A percentile compares a stretch with the other conserved stretches of the same genome.
Conservation (phyloP, 2,329 filamentous ascomycete genomes). For the Fusarium sp. region DNA sequence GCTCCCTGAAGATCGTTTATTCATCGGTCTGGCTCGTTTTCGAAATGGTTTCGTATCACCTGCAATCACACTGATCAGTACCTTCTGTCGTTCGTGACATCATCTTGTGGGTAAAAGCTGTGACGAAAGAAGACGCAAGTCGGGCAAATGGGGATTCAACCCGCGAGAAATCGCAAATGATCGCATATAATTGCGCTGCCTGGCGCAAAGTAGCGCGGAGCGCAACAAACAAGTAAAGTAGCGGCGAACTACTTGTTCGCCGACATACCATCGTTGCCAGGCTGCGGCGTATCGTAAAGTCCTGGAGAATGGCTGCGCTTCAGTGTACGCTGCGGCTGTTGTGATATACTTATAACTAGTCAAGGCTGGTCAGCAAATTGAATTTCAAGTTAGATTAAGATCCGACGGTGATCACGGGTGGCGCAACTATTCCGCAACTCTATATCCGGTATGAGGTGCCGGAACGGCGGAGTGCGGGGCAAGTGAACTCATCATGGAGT, state of each 20-base stretch:
- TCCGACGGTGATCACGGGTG: slow-evolving; percentile 6
- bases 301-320: slow-evolving; percentile 86
- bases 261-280: slow-evolving; percentile 82
- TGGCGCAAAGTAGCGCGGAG: slow-evolving; percentile 36
- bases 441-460: slow-evolving; percentile 9
- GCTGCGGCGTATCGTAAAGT: slow-evolving; percentile 63
- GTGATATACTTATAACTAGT: slow-evolving; percentile 60
- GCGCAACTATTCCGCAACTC: slow-evolving; percentile 21
- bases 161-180: slow-evolving; percentile 25
- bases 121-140: slow-evolving; percentile 50
- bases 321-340: slow-evolving; percentile 73
- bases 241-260: slow-evolving; percentile 54
- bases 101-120: background rate
- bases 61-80: slow-evolving; percentile 53
- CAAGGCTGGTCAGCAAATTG: slow-evolving; percentile 47
- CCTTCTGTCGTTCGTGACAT: background rate
- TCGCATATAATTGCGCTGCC: slow-evolving; percentile 7
- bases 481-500: slow-evolving; percentile 32
- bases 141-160: slow-evolving; percentile 50
- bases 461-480: slow-evolving; percentile 31
- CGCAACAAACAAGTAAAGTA: slow-evolving; percentile 52
- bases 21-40: slow-evolving; percentile 74
- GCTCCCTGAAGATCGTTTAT: slow-evolving; percentile 65
- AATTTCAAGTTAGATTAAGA: slow-evolving; percentile 6
- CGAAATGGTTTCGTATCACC: slow-evolving; percentile 63